Conservation (phyloP, 1,284 basidiomycete genomes). For the Lentinus polychrous region DNA sequence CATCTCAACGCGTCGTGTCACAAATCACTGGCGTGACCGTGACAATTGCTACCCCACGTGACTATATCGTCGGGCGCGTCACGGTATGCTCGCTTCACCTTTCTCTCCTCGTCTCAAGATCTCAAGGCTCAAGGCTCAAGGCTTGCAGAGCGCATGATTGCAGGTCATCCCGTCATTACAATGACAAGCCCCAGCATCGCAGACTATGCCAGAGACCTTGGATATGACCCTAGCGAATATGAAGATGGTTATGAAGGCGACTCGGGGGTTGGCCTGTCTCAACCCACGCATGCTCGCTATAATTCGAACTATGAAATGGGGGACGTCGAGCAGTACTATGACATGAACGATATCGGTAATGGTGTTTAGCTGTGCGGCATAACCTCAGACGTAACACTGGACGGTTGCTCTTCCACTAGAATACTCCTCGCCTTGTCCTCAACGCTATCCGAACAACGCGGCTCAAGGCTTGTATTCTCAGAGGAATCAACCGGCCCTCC, state of each 20-base stretch:
- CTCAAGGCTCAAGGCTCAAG: too few relatives aligned
- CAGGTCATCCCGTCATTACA: background rate
- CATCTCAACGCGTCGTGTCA: background rate
- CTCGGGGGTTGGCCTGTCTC: background rate
- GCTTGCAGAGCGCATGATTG: too few relatives aligned
- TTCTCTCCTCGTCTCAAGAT: too few relatives aligned
- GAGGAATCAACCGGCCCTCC: too few relatives aligned
- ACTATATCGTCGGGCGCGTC: background rate
- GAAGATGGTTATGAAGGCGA: slow-evolving; percentile 10
- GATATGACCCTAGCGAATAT: slow-evolving; percentile 13
- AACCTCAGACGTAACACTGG: slow-evolving; percentile 4
- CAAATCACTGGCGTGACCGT: background rate
- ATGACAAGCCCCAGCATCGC: slow-evolving; percentile 16
- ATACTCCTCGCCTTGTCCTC: slow-evolving; percentile 37
- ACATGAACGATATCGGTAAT: background rate
- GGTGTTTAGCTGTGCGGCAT: background rate
- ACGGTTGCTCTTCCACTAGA: slow-evolving; percentile 17
- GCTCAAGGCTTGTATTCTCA: background rate
- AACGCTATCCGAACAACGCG: slow-evolving; percentile 9
- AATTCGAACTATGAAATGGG: slow-evolving; percentile 5
- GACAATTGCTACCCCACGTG: background rate
- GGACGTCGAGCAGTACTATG: slow-evolving; percentile 5
- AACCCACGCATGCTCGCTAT: slow-evolving; percentile 2
- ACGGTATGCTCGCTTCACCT: too few relatives aligned
- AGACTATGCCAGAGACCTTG: slow-evolving; percentile 15